Evolutionary conservation across 164 flowering plant genomes (phyloP).

Genomic region (Macadamia integrifolia): DNA sequence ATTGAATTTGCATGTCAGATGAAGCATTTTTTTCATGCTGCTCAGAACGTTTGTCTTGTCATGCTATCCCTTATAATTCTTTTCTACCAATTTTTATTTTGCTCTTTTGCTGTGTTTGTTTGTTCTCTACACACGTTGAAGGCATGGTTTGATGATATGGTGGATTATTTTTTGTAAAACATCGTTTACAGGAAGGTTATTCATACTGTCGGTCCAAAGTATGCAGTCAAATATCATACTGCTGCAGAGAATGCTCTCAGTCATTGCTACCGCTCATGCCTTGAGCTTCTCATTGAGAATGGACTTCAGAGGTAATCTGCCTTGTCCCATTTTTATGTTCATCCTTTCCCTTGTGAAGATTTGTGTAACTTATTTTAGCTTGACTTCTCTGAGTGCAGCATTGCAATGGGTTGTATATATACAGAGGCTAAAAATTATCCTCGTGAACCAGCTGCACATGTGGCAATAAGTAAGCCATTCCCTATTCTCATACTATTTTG

Average conservation of each 20-base stretch:
- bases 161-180: too few relatives aligned
- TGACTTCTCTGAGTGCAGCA: conserved; percentile 49
- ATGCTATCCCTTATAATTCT: too few relatives aligned
- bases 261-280: conserved; percentile 97
- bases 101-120: too few relatives aligned
- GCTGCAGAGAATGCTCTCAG: conserved; percentile 99
- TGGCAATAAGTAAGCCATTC: conserved; percentile 80
- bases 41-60: too few relatives aligned
- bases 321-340: conserved; percentile 3
- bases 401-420: conserved; percentile 94
- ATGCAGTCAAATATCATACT: conserved; percentile 97
- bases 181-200: conserved; percentile 64
- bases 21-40: too few relatives aligned
- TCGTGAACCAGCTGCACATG: conserved; percentile 99
- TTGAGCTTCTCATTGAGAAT: conserved; percentile 94
- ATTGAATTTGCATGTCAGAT: too few relatives aligned
- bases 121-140: too few relatives aligned
- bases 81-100: too few relatives aligned
- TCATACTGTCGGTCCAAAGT: conserved; percentile 99
- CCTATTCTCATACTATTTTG: too few relatives aligned
- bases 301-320: conserved; percentile 61
- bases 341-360: conserved; percentile 8
- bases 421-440: conserved; percentile 96
- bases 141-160: too few relatives aligned
- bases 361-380: background rate